Base-by-base conservation (phyloP, 306 rosid genomes). In the Dalbergia cochinchinensis region DNA sequence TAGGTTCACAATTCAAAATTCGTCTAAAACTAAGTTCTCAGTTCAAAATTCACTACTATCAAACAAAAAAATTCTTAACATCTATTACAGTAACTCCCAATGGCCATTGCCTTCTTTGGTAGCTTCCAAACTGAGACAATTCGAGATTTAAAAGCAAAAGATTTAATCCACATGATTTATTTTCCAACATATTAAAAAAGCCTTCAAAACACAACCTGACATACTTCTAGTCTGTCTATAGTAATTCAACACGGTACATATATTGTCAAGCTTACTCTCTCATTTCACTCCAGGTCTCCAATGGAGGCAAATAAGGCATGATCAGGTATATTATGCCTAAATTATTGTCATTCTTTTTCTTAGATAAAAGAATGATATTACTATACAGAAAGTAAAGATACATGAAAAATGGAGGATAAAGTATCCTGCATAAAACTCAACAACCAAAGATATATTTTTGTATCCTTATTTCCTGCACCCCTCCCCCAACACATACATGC, bases 171-270 rank as follows among this genome's bases (percentile, higher is more conserved):
- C 53, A 54, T 16, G 14, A 58, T 73, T 80, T 61, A 79, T 61
- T 71, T 61, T 22, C 14, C 45, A 79, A 63, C 26, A 69, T 26
- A 63, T n/a, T 10, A 31, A 44, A 74, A 74, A 26, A 26, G 54
- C n/a, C 10, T 74, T 74, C 54, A 74, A 59, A 59, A 74, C 69
- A 45, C 33, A 4, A 76, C 62, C 63, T 63, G 70, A 33, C 63
- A 48, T 59, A 22, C 71, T 61, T 76, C 20, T 37, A 48, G 57
- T 53, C 12, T 22, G 31, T 26, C 31, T 26, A 19, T 7, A 54
- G 11, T 37, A 37, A 37, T 37, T 37, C 5, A 37, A 37, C 41
- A 26, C 2, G 3, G 31, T 26, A 26, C 31, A 26, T 2, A 26
- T 26, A 26, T 26, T 2, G 3, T 2, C 31, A 26, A 26, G 31